phyloP scores from a whole-genome alignment of 164 flowering plant genomes.

The Cinnamomum chago region DNA sequence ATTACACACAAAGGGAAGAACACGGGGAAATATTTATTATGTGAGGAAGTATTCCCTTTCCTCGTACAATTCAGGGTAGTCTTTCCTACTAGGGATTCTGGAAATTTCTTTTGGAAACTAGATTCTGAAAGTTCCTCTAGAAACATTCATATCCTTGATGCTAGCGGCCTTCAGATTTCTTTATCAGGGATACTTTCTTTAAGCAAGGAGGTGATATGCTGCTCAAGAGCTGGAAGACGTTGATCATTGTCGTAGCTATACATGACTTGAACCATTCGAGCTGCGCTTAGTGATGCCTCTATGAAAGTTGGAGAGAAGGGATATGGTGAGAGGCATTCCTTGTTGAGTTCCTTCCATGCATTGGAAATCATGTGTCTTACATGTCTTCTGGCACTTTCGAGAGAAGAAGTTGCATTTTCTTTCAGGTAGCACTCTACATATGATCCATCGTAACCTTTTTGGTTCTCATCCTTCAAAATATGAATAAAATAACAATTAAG shows the following conservation, averaged over 20 bases:
- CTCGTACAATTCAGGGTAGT: no score
- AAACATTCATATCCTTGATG: no score
- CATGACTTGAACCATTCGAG: constrained; percentile 53
- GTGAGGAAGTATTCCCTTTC: no score
- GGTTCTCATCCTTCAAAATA: constrained; percentile 48
- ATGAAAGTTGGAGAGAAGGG: constrained; percentile 33
- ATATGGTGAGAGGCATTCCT: constrained; percentile 31
- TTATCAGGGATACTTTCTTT: constrained; percentile 5
- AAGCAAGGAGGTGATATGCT: constrained; percentile 14
- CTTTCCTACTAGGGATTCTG: no score
- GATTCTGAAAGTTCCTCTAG: no score
- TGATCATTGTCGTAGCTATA: constrained; percentile 40
- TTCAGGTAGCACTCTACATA: constrained; percentile 43
- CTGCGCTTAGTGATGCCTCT: constrained; percentile 34
- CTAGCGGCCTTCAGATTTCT: not conserved
- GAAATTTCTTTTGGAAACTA: no score
- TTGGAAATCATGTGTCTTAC: constrained; percentile 30
- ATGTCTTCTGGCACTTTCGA: constrained; percentile 23
- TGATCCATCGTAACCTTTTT: constrained; percentile 55
- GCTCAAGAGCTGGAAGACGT: constrained; percentile 32
- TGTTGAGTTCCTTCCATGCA: constrained; percentile 50
- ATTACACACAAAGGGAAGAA: no score
- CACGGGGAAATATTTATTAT: no score
- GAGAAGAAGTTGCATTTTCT: constrained; percentile 18
- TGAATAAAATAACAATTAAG: no score